Evolutionary conservation across 2,329 filamentous ascomycete species (phyloP).

Genomic region (Penicillium paneum): DNA sequence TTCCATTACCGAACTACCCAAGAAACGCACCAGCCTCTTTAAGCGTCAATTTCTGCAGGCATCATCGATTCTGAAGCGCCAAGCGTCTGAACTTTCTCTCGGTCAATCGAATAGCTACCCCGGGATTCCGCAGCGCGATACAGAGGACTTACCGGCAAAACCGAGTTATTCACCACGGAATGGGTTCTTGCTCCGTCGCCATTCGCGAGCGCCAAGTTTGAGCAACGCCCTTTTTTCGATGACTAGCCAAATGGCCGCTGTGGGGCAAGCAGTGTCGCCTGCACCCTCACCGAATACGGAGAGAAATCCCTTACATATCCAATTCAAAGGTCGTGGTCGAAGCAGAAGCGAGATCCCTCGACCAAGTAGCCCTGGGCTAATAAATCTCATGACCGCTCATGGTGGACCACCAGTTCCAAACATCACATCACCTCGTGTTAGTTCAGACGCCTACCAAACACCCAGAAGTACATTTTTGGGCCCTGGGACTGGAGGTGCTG

Average conservation of each 20-base stretch:
- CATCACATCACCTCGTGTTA: conserved; percentile 45
- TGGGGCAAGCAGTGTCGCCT: conserved; percentile 47
- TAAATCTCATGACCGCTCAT: conserved; percentile 54
- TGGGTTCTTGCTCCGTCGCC: conserved; percentile 29
- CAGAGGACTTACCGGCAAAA: conserved; percentile 26
- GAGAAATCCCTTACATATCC: conserved; percentile 45
- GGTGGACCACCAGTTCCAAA: conserved; percentile 59
- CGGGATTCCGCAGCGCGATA: conserved; percentile 17
- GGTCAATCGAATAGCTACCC: conserved; percentile 29
- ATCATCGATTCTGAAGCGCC: conserved; percentile 48
- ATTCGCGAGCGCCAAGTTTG: conserved; percentile 38
- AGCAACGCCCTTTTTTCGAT: conserved; percentile 46
- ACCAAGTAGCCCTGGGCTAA: conserved; percentile 44
- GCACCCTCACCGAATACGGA: conserved; percentile 41
- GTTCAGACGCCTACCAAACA: conserved; percentile 11
- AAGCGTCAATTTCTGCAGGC: conserved; percentile 42
- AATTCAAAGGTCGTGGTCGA: conserved; percentile 49
- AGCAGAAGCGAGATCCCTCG: conserved; percentile 58
- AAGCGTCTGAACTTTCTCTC: conserved; percentile 32
- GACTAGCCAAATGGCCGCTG: conserved; percentile 45
- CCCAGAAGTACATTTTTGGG: conserved; percentile 14
- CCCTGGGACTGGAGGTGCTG: conserved; percentile 30
- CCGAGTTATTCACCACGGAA: conserved; percentile 38
- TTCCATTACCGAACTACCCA: conserved; percentile 36
- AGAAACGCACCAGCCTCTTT: conserved; percentile 48